Evolutionary conservation across 805 yeast species (phyloP).

Genomic region (Barnettozyma salicaria): DNA sequence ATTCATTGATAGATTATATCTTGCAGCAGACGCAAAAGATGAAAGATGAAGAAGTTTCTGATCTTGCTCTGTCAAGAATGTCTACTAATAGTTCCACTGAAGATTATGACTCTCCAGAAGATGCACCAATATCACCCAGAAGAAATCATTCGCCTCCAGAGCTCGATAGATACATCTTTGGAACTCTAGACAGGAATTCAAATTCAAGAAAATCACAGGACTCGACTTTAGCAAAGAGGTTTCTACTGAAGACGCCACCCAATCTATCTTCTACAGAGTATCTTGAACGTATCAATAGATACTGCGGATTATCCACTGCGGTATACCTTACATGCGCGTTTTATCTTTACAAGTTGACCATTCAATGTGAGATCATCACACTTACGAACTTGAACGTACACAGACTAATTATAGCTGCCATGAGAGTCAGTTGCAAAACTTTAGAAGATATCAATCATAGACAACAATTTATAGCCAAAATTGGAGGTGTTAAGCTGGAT

Average conservation of each 20-base stretch:
- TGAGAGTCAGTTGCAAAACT: slow-evolving; percentile 41
- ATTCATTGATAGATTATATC: slow-evolving; percentile 4
- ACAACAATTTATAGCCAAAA: slow-evolving; percentile 39
- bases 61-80: not conserved
- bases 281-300: slow-evolving; percentile 25
- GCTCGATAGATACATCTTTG: not conserved
- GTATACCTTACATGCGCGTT: slow-evolving; percentile 25
- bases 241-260: slow-evolving; percentile 22
- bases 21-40: not conserved
- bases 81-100: slow-evolving; percentile 1
- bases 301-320: slow-evolving; percentile 26
- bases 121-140: too few species aligned
- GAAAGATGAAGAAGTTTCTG: not conserved
- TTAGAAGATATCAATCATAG: slow-evolving; percentile 42
- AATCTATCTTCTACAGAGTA: slow-evolving; percentile 22
- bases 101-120: not conserved
- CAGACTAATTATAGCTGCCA: slow-evolving; percentile 38
- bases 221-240: slow-evolving; percentile 20
- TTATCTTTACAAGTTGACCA: slow-evolving; percentile 23
- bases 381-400: slow-evolving; percentile 38
- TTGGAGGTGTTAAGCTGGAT: slow-evolving; percentile 37
- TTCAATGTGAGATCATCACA: slow-evolving; percentile 14
- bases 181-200: not conserved
- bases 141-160: too few species aligned
- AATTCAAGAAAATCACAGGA: slow-evolving; percentile 12